A percentile compares a stretch with the other conserved stretches of the same genome.
phyloP scores from a whole-genome alignment of 768 basidiomycete genomes.

The Auriscalpium vulgare region DNA sequence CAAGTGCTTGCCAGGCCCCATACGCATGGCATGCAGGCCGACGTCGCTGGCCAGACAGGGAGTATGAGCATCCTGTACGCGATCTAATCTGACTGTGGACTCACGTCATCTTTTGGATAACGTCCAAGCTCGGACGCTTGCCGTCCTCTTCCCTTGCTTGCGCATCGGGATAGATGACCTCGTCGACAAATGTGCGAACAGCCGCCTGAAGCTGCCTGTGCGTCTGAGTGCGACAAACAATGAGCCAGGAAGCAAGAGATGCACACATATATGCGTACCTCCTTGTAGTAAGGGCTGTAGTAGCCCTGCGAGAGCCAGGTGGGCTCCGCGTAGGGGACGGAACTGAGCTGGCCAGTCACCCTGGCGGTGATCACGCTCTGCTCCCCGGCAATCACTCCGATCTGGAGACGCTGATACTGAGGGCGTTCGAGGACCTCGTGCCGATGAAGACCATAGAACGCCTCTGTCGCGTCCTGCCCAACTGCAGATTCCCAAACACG shows the following conservation, averaged over 20 bases:
- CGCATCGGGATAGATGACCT: constrained; percentile 45
- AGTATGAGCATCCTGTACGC: background rate
- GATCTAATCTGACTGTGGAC: constrained; percentile 9
- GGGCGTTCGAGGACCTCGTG: constrained; percentile 71
- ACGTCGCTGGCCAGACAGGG: constrained; percentile 34
- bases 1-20: constrained; percentile 87
- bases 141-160: constrained; percentile 76
- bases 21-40: constrained; percentile 82
- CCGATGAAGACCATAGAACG: constrained; percentile 82
- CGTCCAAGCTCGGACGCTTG: constrained; percentile 72
- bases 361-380: constrained; percentile 43
- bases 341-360: constrained; percentile 50
- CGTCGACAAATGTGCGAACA: constrained; percentile 61
- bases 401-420: constrained; percentile 61
- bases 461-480: constrained; percentile 80
- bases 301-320: constrained; percentile 70
- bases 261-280: constrained; percentile 32
- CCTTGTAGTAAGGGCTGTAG: constrained; percentile 70
- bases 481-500: constrained; percentile 16
- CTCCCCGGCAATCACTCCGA: constrained; percentile 61
- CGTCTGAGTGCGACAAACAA: constrained; percentile 29
- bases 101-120: constrained; percentile 79
- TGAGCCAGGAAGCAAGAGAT: background rate
- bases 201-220: constrained; percentile 55
- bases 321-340: constrained; percentile 85